Base-by-base conservation (phyloP, 139 green algal genomes). In the Picochlorum costavermella region DNA sequence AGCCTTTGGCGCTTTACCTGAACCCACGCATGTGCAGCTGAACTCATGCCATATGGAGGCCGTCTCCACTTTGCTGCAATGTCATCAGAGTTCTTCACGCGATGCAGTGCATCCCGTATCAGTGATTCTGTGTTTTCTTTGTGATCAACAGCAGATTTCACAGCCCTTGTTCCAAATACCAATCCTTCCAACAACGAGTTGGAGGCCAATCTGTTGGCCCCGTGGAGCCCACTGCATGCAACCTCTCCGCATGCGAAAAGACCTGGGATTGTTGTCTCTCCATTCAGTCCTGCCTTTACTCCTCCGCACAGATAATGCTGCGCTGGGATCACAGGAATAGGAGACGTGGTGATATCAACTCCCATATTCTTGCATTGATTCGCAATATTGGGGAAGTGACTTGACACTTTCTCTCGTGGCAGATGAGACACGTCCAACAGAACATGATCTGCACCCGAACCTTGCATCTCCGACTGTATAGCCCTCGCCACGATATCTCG, bases 301-400 rank as follows among this genome's bases (percentile, higher is more conserved):
- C 94, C 94, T 23, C 94, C 94, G 73, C 94, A 98, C 49, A 95
- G 88, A 85, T 98, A 99, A 77, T 99, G 94, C 76, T 95, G 88
- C 3, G 88, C 90, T 0, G 94, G 94, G 26, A 92, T 79, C 8
- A 99, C 94, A 0, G 94, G 94, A 64, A 99, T 98, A 28, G 88
- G 83, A 20, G 96, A 77, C 28, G 31, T 30, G 0, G 87, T 92
- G 67, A 98, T 98, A 77, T 98, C 89, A 14, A 98, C 77, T 33
- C 94, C 94, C 50, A 86, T 29, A 28, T 75, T 29, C n/a, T 50
- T 11, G 70, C 89, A 94, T 46, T 77, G 77, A 2, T 64, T 67
- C 0, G 88, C 79, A 31, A 99, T 95, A 77, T 92, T 97, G 53
- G 94, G 94, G 63, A 99, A 99, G 71, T 98, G 88, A 14, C 69